A percentile compares a stretch with the other conserved stretches of the same genome.
phyloP scores from a whole-genome alignment of 306 rosid species.

The Gillenia trifoliata region DNA sequence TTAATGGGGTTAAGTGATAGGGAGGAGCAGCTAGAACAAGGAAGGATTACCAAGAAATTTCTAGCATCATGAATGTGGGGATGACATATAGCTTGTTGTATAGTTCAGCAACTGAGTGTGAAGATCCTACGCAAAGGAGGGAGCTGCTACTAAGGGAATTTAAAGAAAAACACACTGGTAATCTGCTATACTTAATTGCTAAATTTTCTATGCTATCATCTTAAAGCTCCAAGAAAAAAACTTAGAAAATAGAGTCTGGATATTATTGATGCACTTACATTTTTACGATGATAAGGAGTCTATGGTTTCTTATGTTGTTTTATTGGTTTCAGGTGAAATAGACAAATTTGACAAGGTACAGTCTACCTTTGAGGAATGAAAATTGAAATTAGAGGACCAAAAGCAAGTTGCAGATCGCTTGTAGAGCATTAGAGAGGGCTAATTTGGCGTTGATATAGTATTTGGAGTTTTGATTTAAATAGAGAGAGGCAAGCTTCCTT shows the following conservation, averaged over 20 bases:
- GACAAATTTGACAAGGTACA: slow-evolving; percentile 70
- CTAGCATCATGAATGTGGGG: slow-evolving; percentile 87
- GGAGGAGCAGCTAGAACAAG: slow-evolving; percentile 78
- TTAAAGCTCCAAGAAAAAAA: too few relatives aligned
- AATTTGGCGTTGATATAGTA: slow-evolving; percentile 83
- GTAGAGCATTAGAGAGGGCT: slow-evolving; percentile 72
- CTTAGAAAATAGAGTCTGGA: too few relatives aligned
- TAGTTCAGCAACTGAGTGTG: slow-evolving; percentile 64
- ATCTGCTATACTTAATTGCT: slow-evolving; percentile 16
- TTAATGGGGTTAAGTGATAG: slow-evolving; percentile 84
- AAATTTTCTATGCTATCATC: not conserved
- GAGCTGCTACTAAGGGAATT: slow-evolving; percentile 71
- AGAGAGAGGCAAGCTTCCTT: slow-evolving; percentile 57
- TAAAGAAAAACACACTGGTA: slow-evolving; percentile 74
- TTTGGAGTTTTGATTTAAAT: too few relatives aligned
- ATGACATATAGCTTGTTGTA: slow-evolving; percentile 80
- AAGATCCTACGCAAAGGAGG: slow-evolving; percentile 57
- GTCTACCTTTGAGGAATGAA: slow-evolving; percentile 97
- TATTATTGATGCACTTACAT: not conserved
- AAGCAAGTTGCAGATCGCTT: slow-evolving; percentile 72
- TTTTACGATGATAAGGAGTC: slow-evolving; percentile 1
- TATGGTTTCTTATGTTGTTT: slow-evolving; percentile 4
- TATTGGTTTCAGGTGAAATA: slow-evolving; percentile 52
- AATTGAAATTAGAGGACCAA: slow-evolving; percentile 81
- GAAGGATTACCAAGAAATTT: slow-evolving; percentile 73